Evolutionary conservation across 768 basidiomycete genomes (phyloP), one percentile per base, ranked within the genome.

Genomic region (Amanita subjunquillea): DNA sequence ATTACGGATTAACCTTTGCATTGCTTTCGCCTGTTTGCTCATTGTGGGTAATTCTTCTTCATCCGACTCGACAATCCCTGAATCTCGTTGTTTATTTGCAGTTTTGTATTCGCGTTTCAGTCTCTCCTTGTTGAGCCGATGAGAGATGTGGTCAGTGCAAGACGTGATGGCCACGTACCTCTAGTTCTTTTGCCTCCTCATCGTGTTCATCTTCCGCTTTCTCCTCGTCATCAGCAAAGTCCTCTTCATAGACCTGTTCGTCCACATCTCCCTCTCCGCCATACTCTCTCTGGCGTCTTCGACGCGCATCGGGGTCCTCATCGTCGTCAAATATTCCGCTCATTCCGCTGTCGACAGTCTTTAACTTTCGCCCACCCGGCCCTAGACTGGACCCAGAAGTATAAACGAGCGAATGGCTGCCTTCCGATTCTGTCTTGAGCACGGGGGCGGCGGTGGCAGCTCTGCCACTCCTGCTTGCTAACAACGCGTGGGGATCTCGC

Each of bases 211-310:
- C 85, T 10, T 77, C 76, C 66, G 82, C 77, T 59, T 80, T 81
- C 60, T 92, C 91, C 32, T 93, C 91, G 55, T 93, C 91, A 59
- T 93, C 91, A 2, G 87, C 86, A 60, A 91, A 85, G 15, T 87
- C 85, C 60, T 85, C 87, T 60, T 92, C 89, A 57, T 79, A 92
- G 6, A 83, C 74, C 51, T 87, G 76, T 63, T 93, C 91, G 60
- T 93, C 91, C 55, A 87, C 61, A 60, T 87, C 87, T 5, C 87
- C 89, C 57, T 92, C 90, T 17, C 72, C 83, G 13, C 84, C 87
- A 58, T 76, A 71, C 60, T 86, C 84, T 55, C 71, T 76, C 62
- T 78, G 76, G 51, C 71, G 65, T 41, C 75, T 72, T 57, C 70
- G 68, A 48, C 71, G 72, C 13, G 61, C 57, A 23, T 71, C 72